phyloP scores from a whole-genome alignment of 305 asterid species.

The Solanum hybrid region DNA sequence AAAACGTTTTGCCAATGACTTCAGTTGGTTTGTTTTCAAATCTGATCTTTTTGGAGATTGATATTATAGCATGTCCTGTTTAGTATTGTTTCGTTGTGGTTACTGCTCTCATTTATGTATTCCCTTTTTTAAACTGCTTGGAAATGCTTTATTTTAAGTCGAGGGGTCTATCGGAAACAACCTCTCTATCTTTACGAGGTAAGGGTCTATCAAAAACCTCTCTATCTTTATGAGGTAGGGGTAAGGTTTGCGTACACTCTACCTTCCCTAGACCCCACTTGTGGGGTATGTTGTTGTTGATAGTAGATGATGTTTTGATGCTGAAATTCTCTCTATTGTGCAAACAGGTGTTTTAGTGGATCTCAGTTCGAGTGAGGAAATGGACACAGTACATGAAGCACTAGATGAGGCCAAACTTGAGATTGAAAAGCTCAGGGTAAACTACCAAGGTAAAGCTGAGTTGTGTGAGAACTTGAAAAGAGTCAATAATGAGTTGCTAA shows the following conservation, averaged over 20 bases:
- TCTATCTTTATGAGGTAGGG: neutral
- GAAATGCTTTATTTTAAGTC: neutral
- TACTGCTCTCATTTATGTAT: neutral
- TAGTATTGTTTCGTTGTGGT: neutral
- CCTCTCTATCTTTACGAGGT: neutral
- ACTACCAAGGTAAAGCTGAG: constrained; percentile 37
- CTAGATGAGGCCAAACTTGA: constrained; percentile 66
- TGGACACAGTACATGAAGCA: constrained; percentile 60
- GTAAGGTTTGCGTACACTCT: neutral
- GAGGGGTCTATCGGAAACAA: neutral
- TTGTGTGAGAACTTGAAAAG: constrained; percentile 56
- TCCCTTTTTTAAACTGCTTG: neutral
- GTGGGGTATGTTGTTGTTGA: neutral
- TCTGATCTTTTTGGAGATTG: neutral
- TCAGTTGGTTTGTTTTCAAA: neutral
- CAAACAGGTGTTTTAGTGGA: constrained; percentile 9
- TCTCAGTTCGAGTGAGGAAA: constrained; percentile 19
- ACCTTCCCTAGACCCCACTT: neutral
- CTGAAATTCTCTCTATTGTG: neutral
- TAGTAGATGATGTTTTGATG: neutral
- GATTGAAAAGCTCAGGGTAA: constrained; percentile 47
- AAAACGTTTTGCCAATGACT: neutral
- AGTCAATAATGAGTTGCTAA: constrained; percentile 48
- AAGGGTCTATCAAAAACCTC: neutral
- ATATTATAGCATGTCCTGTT: neutral